A percentile compares a stretch with the other conserved stretches of the same genome.
phyloP scores from a whole-genome alignment of 2,329 filamentous ascomycete species.

The Leptographium flavum region DNA sequence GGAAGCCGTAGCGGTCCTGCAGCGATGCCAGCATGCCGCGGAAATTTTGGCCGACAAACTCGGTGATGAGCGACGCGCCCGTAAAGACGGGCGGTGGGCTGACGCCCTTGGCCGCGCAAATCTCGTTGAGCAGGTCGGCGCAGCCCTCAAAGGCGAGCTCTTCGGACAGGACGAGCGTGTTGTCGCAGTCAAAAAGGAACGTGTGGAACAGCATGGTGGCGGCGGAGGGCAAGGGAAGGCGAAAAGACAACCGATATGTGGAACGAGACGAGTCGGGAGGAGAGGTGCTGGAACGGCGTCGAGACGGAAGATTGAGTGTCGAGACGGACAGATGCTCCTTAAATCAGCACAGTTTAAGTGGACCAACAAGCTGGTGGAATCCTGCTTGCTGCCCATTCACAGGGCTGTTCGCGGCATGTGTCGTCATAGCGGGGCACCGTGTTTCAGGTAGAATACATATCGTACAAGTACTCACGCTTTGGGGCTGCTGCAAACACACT shows the following conservation, averaged over 20 bases:
- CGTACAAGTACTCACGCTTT: too few species aligned
- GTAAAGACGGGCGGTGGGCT: constrained; percentile 49
- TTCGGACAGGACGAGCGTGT: constrained; percentile 87
- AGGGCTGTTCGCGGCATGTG: too few species aligned
- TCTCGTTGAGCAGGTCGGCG: constrained; percentile 76
- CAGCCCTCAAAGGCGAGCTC: constrained; percentile 84
- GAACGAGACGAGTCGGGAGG: not conserved
- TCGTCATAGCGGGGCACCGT: too few species aligned
- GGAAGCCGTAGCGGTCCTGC: constrained; percentile 61
- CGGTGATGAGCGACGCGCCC: constrained; percentile 60
- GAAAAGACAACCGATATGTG: too few species aligned
- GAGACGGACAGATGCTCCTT: too few species aligned
- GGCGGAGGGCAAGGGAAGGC: not conserved
- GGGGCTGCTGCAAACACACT: too few species aligned
- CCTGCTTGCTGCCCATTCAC: too few species aligned
- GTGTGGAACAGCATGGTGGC: constrained; percentile 37
- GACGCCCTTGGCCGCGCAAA: constrained; percentile 52
- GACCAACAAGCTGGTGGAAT: too few species aligned
- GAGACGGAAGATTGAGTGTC: too few species aligned
- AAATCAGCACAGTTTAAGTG: too few species aligned
- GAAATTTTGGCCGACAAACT: constrained; percentile 93
- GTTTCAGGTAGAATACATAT: too few species aligned
- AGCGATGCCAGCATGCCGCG: constrained; percentile 75
- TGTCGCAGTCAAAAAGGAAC: constrained; percentile 69
- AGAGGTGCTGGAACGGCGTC: too few species aligned